Percentiles rank a stretch among this genome's conserved stretches.
These are phyloP conservation scores for Erysimum pusillum DNA, from an alignment of 441 rosid species.

Conservation along the genomic window DNA sequence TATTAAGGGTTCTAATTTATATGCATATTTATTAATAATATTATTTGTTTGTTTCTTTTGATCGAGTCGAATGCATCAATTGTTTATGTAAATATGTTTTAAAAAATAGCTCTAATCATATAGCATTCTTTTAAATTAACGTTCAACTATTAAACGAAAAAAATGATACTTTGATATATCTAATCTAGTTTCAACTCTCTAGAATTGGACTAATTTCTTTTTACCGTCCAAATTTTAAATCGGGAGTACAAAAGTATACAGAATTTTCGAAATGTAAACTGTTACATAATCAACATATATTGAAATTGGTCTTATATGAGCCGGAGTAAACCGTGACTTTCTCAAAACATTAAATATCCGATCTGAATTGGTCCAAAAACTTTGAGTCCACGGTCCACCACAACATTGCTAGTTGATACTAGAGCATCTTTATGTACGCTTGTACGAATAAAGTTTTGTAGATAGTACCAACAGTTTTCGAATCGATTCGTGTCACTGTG, in stretches of 20 bases:
- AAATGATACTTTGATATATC: neutral
- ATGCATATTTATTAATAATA: neutral
- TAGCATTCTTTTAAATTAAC: neutral
- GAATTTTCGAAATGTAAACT: no score
- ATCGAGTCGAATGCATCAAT: neutral
- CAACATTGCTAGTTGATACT: slow-evolving; percentile 25
- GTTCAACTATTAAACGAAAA: neutral
- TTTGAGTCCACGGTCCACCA: neutral
- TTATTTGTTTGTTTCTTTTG: no score
- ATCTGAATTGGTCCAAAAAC: slow-evolving; percentile 10
- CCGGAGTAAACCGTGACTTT: no score
- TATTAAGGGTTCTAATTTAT: no score
- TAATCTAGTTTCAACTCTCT: no score
- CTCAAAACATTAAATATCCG: neutral
- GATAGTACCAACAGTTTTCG: slow-evolving; percentile 12
- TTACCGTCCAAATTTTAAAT: no score
- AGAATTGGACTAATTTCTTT: no score
- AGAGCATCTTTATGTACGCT: slow-evolving; percentile 31
- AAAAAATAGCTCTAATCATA: neutral
- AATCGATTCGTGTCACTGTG: slow-evolving; percentile 24
- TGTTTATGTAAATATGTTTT: neutral
- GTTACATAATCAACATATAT: no score
- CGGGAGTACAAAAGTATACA: no score
- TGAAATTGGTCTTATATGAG: no score
- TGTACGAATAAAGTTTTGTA: slow-evolving; percentile 23